These are phyloP conservation scores for Chondrus crispus DNA, from an alignment of 23 red algal genomes.

Conservation along the genomic window DNA sequence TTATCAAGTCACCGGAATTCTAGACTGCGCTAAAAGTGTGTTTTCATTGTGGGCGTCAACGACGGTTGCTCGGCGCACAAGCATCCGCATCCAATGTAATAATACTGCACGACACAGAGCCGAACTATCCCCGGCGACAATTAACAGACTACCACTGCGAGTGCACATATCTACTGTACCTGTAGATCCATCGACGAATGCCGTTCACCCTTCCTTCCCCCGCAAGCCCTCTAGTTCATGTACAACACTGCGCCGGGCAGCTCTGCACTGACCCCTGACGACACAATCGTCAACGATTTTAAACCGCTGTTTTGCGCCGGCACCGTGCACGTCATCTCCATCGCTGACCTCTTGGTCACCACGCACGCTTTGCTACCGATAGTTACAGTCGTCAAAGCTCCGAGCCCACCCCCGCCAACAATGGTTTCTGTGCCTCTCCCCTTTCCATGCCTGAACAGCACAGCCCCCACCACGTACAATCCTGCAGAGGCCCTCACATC, in stretches of 20 bases:
- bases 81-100: too few species aligned
- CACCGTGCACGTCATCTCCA: slow-evolving; percentile 9
- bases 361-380: slow-evolving; percentile 7
- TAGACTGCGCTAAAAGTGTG: too few species aligned
- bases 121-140: too few species aligned
- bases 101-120: too few species aligned
- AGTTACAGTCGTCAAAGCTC: background rate
- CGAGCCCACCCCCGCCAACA: slow-evolving; percentile 9
- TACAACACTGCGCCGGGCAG: slow-evolving; percentile 31
- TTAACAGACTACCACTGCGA: too few species aligned
- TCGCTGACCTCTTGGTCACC: background rate
- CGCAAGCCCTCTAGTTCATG: too few species aligned
- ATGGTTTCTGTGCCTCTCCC: background rate
- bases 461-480: background rate
- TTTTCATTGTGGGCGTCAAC: too few species aligned
- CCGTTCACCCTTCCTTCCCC: too few species aligned
- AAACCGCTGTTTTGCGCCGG: slow-evolving; percentile 12
- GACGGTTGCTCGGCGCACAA: too few species aligned
- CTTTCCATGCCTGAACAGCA: slow-evolving; percentile 15
- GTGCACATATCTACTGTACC: too few species aligned
- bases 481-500: background rate
- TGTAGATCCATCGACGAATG: too few species aligned
- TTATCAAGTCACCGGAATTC: too few species aligned
- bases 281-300: slow-evolving; percentile 20
- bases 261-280: background rate